A percentile compares a stretch with the other conserved stretches of the same genome.
Evolutionary conservation across 768 basidiomycete species (phyloP).

Genomic region (Neoboletus brunneissimus): DNA sequence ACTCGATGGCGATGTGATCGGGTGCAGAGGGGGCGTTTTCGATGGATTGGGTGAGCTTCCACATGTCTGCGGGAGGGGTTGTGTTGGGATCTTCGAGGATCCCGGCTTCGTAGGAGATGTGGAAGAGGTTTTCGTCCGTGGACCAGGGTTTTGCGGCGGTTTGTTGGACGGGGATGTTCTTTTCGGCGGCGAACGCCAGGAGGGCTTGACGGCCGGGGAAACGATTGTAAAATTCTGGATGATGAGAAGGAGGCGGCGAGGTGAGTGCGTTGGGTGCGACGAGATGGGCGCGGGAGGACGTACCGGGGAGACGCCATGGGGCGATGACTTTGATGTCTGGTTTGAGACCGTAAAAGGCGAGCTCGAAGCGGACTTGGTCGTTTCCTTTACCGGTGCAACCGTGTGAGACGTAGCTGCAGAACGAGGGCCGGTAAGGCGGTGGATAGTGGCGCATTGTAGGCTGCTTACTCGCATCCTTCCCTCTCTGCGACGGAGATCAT

Average conservation of each 20-base stretch:
- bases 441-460: not conserved
- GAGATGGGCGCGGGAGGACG: not conserved
- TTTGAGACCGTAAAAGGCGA: slow-evolving; percentile 97
- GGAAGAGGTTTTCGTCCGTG: slow-evolving; percentile 99
- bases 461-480: slow-evolving; percentile 91
- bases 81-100: slow-evolving; percentile 96
- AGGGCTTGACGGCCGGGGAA: slow-evolving; percentile 95
- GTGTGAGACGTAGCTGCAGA: slow-evolving; percentile 83
- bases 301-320: slow-evolving; percentile 95
- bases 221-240: slow-evolving; percentile 89
- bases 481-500: slow-evolving; percentile 92
- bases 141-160: slow-evolving; percentile 98
- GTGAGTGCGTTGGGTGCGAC: not conserved
- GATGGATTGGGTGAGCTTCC: slow-evolving; percentile 90
- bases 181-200: slow-evolving; percentile 83
- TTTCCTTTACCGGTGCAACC: slow-evolving; percentile 99
- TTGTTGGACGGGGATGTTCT: slow-evolving; percentile 90
- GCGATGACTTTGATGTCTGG: slow-evolving; percentile 99
- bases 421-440: not conserved
- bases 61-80: slow-evolving; percentile 96
- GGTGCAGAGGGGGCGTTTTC: slow-evolving; percentile 78
- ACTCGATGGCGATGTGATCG: slow-evolving; percentile 82
- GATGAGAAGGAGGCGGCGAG: not conserved
- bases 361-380: slow-evolving; percentile 98
- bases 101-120: slow-evolving; percentile 99